phyloP scores from a whole-genome alignment of 495 filamentous ascomycete species.

The Chaetomidium leptoderma region DNA sequence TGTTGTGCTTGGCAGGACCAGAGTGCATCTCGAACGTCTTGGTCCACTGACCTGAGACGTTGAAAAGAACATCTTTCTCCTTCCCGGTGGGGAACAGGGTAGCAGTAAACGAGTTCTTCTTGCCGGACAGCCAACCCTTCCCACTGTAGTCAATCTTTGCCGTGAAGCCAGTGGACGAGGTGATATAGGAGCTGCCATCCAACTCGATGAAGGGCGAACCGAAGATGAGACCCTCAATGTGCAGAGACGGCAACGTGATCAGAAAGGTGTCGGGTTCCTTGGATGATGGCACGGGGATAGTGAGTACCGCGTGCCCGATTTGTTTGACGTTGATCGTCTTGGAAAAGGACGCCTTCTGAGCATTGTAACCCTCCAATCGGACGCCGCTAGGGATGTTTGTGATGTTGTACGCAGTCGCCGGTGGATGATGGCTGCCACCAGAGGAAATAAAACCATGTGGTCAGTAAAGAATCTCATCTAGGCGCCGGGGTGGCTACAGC shows the following conservation, averaged over 20 bases:
- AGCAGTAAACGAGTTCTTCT: conserved; percentile 89
- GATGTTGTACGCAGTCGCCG: conserved; percentile 91
- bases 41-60: conserved; percentile 86
- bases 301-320: conserved; percentile 87
- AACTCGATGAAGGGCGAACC: conserved; percentile 90
- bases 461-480: conserved; percentile 36
- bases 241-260: conserved; percentile 86
- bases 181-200: conserved; percentile 75
- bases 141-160: conserved; percentile 89
- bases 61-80: conserved; percentile 81
- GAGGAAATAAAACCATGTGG: conserved; percentile 27
- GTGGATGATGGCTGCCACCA: conserved; percentile 84
- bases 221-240: conserved; percentile 91
- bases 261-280: conserved; percentile 65
- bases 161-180: conserved; percentile 80
- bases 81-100: conserved; percentile 67
- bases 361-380: conserved; percentile 90
- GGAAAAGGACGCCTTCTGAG: conserved; percentile 92
- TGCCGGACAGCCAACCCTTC: conserved; percentile 89
- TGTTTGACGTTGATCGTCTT: conserved; percentile 94
- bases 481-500: neutral
- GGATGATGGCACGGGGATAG: conserved; percentile 56
- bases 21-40: conserved; percentile 76
- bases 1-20: conserved; percentile 59
- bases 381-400: conserved; percentile 79